Conservation (phyloP, 2,329 filamentous ascomycete genomes). For the Dactylellina cionopaga region DNA sequence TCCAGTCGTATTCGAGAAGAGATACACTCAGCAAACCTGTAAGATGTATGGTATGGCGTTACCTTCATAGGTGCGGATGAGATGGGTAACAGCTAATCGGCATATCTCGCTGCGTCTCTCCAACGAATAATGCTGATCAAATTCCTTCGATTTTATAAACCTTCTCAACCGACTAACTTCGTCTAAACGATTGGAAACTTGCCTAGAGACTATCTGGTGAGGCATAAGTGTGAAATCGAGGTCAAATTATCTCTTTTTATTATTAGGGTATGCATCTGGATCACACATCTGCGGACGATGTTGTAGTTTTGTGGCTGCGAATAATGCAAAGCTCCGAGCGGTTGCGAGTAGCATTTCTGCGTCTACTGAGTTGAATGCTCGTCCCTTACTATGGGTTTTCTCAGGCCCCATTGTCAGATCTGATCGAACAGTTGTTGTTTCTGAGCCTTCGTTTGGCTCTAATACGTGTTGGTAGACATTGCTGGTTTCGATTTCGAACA, state of each 20-base stretch:
- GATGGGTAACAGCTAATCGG: not conserved
- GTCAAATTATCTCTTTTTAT: not conserved
- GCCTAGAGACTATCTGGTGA: slow-evolving; percentile 1
- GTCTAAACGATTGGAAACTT: not conserved
- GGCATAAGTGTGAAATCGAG: not conserved
- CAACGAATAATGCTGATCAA: not conserved
- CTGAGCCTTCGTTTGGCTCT: too few relatives aligned
- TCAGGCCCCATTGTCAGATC: too few relatives aligned
- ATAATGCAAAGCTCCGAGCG: not conserved
- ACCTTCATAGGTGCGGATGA: slow-evolving; percentile 1
- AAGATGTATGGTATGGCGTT: not conserved
- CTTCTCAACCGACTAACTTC: slow-evolving; percentile 1
- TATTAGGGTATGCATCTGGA: not conserved
- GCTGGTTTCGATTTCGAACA: too few relatives aligned
- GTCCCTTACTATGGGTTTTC: too few relatives aligned
- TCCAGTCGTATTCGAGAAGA: not conserved
- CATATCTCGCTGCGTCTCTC: slow-evolving; percentile 1
- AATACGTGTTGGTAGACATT: too few relatives aligned
- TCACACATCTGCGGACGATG: not conserved
- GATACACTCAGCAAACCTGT: not conserved
- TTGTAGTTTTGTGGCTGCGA: not conserved
- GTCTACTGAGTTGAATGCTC: not conserved
- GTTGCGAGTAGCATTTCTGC: not conserved
- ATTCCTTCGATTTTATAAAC: not conserved
- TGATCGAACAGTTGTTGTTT: too few relatives aligned